Percentiles rank a stretch among this genome's conserved stretches.
phyloP scores from a whole-genome alignment of 1,139 yeast genomes.

The Sugiyamaella paludigena region DNA sequence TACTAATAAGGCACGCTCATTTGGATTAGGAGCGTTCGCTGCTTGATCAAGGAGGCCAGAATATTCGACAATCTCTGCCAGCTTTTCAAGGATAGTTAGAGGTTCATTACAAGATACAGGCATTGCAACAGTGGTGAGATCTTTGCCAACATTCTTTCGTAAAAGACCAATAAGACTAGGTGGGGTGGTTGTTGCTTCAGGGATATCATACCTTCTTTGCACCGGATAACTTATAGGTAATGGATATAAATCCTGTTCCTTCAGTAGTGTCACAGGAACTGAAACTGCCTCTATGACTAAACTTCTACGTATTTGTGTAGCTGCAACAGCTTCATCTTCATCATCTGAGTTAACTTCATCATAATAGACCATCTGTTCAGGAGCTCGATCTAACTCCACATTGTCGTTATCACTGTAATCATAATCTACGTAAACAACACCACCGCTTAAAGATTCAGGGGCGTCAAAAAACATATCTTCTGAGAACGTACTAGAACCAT shows the following conservation, averaged over 20 bases:
- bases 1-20: constrained; percentile 59
- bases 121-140: constrained; percentile 80
- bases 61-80: constrained; percentile 79
- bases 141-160: constrained; percentile 90
- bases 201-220: constrained; percentile 59
- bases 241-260: constrained; percentile 51
- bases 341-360: constrained; percentile 26
- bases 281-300: constrained; percentile 12
- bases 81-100: constrained; percentile 70
- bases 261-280: constrained; percentile 1
- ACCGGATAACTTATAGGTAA: constrained; percentile 50
- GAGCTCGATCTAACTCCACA: constrained; percentile 21
- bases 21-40: constrained; percentile 43
- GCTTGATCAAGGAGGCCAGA: constrained; percentile 65
- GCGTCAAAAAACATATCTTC: constrained; percentile 69
- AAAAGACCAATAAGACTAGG: constrained; percentile 78
- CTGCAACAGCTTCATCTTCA: constrained; percentile 25
- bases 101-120: constrained; percentile 96
- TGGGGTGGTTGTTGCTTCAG: constrained; percentile 61
- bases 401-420: constrained; percentile 31
- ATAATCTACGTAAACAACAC: constrained; percentile 29
- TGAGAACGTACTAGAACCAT: constrained; percentile 31
- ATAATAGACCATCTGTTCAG: constrained; percentile 27
- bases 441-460: constrained; percentile 48
- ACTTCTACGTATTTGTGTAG: constrained; percentile 19